A percentile compares a stretch with the other conserved stretches of the same genome.
Conservation (phyloP, 805 yeast genomes). For the Saturnispora diversa region DNA sequence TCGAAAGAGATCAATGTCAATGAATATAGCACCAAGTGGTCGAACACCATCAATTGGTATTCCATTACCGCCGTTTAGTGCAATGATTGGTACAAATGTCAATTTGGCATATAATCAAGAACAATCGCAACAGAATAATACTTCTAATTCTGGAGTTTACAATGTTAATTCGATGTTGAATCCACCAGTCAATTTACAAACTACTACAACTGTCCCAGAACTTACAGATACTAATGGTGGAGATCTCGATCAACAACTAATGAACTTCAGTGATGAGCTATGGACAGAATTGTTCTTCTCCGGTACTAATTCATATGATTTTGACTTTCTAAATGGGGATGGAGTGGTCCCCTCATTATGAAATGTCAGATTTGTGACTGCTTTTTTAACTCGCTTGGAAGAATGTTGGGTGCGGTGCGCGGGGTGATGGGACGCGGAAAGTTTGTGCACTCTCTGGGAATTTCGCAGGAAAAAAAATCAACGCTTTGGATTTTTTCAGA, state of each 20-base stretch:
- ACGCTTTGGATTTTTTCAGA: conserved; percentile 4
- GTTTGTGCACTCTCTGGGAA: not conserved
- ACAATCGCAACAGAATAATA: not conserved
- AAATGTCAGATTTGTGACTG: conserved; percentile 20
- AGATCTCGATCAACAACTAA: conserved; percentile 30
- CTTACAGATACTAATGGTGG: not conserved
- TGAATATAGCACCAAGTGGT: not conserved
- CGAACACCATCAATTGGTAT: not conserved
- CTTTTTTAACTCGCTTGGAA: conserved; percentile 5
- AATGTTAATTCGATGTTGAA: conserved; percentile 1
- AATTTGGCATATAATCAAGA: not conserved
- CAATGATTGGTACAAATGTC: too few relatives aligned
- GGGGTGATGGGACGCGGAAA: conserved; percentile 8
- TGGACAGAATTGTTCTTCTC: conserved; percentile 51
- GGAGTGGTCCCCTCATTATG: too few relatives aligned
- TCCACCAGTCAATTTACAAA: not conserved
- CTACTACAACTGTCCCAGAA: conserved; percentile 7
- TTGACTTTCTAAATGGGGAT: not conserved
- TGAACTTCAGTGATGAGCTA: conserved; percentile 59
- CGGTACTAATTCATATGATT: conserved; percentile 6
- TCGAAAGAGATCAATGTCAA: too few relatives aligned
- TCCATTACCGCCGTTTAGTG: not conserved
- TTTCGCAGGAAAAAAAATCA: not conserved
- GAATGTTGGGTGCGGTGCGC: conserved; percentile 11
- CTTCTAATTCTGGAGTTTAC: not conserved